Evolutionary conservation across 2,329 filamentous ascomycete species (phyloP), one percentile per base, ranked within the genome.

Genomic region (Fonsecaea pugnacius): DNA sequence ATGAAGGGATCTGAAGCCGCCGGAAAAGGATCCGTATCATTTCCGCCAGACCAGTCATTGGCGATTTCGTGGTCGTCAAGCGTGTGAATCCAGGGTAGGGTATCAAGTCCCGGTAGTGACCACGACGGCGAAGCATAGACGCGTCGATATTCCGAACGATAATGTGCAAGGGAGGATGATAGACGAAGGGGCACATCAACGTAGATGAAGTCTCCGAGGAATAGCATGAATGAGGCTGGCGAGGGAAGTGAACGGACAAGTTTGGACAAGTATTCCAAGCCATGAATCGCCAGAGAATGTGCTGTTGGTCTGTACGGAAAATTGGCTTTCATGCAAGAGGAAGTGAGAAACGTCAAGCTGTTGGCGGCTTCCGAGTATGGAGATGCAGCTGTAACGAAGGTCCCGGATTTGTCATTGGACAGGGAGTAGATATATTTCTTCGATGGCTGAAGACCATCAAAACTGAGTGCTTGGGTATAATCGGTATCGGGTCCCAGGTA

Each of bases 91-190:
- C 95, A 99, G 71, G 93, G 96, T n/a, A 98, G 81, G 61, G 92
- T 88, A 70, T 89, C 83, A 0, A 87, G 87, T 10, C 91, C 87
- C 0, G 87, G 80, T 21, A 70, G 63, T 14, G 68, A 82, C 95
- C 95, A 99, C 69, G 96, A 94, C 0, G 94, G 94, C 2, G 93
- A 96, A 0, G 91, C 90, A 73, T 99, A 99, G n/a, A 97, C 89
- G 71, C 96, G 92, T 21, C 94, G 89, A 74, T 99, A 99, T 74
- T 97, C 92, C 73, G 91, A 87, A 56, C 93, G 87, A 75, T 97
- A 99, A 72, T 92, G 87, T 60, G 91, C 87, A 1, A 83, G 79
- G 0, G 86, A 84, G 46, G 84, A 87, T 10, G 92, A 92, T 74
- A 93, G 90, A 9, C 90, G 87, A 54, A 87, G 84, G 0, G 94